These are phyloP conservation scores for Termitomyces sp. DNA, from an alignment of 768 basidiomycete genomes.

Conservation along the genomic window DNA sequence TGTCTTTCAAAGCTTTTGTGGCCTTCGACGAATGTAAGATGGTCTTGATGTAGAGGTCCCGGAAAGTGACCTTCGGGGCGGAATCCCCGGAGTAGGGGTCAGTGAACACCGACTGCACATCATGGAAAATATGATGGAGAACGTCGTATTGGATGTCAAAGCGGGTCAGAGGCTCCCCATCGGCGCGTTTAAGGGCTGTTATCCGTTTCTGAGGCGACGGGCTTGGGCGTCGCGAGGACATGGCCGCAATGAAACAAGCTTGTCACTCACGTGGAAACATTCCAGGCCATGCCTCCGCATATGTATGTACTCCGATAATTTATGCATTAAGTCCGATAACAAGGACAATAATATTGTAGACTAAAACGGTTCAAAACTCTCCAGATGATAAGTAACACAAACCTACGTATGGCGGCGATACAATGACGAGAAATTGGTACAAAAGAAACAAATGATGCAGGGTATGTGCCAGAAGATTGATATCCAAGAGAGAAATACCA, in stretches of 20 bases:
- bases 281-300: background rate
- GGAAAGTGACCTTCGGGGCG: slow-evolving; percentile 44
- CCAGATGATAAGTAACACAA: slow-evolving; percentile 3
- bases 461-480: slow-evolving; percentile 10
- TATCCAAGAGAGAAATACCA: slow-evolving; percentile 3
- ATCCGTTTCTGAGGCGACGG: slow-evolving; percentile 34
- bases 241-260: slow-evolving; percentile 4
- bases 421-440: slow-evolving; percentile 13
- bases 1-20: slow-evolving; percentile 67
- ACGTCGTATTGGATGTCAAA: slow-evolving; percentile 76
- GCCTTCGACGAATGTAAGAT: slow-evolving; percentile 57
- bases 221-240: slow-evolving; percentile 35
- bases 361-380: slow-evolving; percentile 6
- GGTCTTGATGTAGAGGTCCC: slow-evolving; percentile 50
- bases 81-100: slow-evolving; percentile 29
- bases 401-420: slow-evolving; percentile 15
- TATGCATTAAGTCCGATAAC: slow-evolving; percentile 4
- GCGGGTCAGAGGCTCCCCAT: slow-evolving; percentile 64
- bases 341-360: slow-evolving; percentile 13
- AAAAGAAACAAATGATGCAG: background rate
- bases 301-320: slow-evolving; percentile 3
- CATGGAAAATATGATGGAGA: slow-evolving; percentile 69
- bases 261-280: background rate
- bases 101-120: slow-evolving; percentile 53
- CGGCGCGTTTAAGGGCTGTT: slow-evolving; percentile 45